phyloP scores from a whole-genome alignment of 2,329 filamentous ascomycete species.

The Pestalotiopsis fici region DNA sequence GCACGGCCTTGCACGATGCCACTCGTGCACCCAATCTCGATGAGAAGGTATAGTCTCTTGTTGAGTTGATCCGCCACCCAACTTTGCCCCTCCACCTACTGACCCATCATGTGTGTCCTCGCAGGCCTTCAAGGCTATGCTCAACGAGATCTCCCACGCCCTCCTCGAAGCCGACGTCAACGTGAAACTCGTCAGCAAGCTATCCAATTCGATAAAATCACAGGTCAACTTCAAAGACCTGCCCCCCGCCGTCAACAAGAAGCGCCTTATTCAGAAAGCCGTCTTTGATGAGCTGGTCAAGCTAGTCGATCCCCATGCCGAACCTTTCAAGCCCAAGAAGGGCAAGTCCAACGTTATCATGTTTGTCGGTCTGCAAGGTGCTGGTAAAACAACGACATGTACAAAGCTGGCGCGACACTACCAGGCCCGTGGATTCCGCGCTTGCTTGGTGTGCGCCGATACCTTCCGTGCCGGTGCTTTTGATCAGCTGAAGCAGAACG shows the following conservation, averaged over 20 bases:
- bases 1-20: constrained; percentile 90
- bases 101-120: constrained; percentile 33
- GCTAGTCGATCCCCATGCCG: constrained; percentile 92
- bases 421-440: constrained; percentile 87
- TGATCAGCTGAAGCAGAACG: constrained; percentile 98
- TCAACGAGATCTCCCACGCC: constrained; percentile 96
- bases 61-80: constrained; percentile 11
- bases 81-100: constrained; percentile 7
- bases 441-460: constrained; percentile 94
- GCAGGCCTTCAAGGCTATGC: constrained; percentile 93
- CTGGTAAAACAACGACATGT: constrained; percentile 97
- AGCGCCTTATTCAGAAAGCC: constrained; percentile 94
- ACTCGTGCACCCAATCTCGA: constrained; percentile 91
- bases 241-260: constrained; percentile 92
- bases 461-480: constrained; percentile 98
- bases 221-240: constrained; percentile 95
- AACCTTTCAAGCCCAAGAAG: constrained; percentile 96
- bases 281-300: constrained; percentile 97
- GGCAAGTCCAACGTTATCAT: constrained; percentile 96
- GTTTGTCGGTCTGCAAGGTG: constrained; percentile 97
- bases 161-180: constrained; percentile 98
- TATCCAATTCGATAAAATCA: constrained; percentile 89
- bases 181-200: constrained; percentile 84
- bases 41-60: constrained; percentile 70
- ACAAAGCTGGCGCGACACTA: constrained; percentile 97